Conservation (phyloP, 495 filamentous ascomycete species). For the Aspergillus egyptiacus region DNA sequence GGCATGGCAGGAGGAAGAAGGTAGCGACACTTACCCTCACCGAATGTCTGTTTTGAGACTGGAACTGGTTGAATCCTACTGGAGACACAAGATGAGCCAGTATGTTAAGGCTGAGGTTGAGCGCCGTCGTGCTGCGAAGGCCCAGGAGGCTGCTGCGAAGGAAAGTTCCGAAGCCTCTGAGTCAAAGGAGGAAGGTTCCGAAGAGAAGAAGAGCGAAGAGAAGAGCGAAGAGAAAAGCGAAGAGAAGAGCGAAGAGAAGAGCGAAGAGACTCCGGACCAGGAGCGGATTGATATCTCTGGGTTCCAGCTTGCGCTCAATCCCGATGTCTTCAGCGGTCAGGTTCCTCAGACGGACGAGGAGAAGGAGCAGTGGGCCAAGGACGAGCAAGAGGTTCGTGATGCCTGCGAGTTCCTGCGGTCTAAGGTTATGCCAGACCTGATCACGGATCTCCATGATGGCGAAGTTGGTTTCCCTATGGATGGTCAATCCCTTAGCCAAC, state of each 20-base stretch:
- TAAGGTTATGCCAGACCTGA: conserved; percentile 65
- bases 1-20: conserved; percentile 75
- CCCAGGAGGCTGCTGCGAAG: conserved; percentile 40
- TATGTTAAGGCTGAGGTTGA: conserved; percentile 73
- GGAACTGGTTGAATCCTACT: conserved; percentile 80
- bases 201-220: conserved; percentile 34
- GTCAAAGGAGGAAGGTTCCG: conserved; percentile 23
- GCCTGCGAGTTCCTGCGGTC: conserved; percentile 73
- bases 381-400: conserved; percentile 82
- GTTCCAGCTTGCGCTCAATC: conserved; percentile 86
- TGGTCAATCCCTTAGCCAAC: conserved; percentile 76
- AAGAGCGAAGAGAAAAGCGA: too few species aligned
- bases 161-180: conserved; percentile 32
- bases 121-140: conserved; percentile 43
- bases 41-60: conserved; percentile 87
- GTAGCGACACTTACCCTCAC: conserved; percentile 72
- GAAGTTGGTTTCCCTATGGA: conserved; percentile 99
- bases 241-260: conserved; percentile 32
- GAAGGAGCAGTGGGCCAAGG: conserved; percentile 73
- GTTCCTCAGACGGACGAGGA: conserved; percentile 83
- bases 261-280: conserved; percentile 36
- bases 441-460: conserved; percentile 81
- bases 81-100: conserved; percentile 78
- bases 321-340: conserved; percentile 92
- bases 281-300: conserved; percentile 73